These are phyloP conservation scores for Cercospora sojina DNA, from an alignment of 2,329 filamentous ascomycete species.

Conservation along the genomic window DNA sequence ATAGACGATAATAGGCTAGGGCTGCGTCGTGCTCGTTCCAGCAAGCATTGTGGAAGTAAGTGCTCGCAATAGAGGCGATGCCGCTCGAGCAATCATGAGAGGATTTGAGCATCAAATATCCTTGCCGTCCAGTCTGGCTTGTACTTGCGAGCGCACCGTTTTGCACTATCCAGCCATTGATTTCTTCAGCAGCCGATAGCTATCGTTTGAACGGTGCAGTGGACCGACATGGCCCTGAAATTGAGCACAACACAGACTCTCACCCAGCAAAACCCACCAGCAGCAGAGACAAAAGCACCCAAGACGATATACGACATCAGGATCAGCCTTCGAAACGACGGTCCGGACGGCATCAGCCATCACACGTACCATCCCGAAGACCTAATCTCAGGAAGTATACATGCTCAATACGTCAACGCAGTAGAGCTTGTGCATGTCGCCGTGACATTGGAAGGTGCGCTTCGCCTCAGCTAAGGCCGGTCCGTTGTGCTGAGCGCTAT, in stretches of 20 bases:
- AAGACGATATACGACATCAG: not conserved
- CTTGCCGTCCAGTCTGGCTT: not conserved
- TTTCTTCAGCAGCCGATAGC: not conserved
- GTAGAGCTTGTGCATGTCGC: not conserved
- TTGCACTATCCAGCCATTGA: not conserved
- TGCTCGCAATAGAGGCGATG: not conserved
- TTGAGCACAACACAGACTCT: not conserved
- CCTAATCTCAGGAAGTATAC: conserved; percentile 1
- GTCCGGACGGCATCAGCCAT: not conserved
- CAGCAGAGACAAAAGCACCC: not conserved
- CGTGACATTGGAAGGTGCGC: not conserved
- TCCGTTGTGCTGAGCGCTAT: not conserved
- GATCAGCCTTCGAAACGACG: not conserved
- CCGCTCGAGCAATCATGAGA: not conserved
- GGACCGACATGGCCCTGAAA: not conserved
- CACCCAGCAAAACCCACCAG: not conserved
- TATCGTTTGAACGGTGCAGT: not conserved
- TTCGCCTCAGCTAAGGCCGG: not conserved
- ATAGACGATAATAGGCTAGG: not conserved
- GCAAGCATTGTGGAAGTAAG: not conserved
- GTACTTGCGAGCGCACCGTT: not conserved
- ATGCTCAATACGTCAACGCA: not conserved
- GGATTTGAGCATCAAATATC: not conserved
- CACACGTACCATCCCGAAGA: conserved; percentile 7
- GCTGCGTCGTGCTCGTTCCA: not conserved